phyloP scores from a whole-genome alignment of 2,329 filamentous ascomycete species.

The Chaetomiaceae sp. region DNA sequence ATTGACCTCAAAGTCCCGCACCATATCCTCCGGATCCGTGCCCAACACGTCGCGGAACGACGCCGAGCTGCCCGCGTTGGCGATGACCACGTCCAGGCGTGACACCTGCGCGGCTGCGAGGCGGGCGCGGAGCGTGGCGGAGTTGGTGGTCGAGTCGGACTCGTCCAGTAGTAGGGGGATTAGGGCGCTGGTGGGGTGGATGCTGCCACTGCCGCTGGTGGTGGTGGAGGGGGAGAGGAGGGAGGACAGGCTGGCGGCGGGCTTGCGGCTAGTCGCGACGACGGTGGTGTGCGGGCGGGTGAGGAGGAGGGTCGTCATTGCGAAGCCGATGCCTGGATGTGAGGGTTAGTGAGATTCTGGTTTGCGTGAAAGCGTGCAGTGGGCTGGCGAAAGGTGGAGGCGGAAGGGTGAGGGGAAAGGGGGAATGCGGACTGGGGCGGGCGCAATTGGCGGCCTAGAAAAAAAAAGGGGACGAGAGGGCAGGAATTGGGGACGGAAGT shows the following conservation, averaged over 20 bases:
- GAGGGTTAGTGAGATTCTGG: not conserved
- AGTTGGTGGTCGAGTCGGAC: conserved; percentile 6
- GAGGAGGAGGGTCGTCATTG: conserved; percentile 19
- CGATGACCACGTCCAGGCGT: conserved; percentile 24
- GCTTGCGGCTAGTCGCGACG: conserved; percentile 24
- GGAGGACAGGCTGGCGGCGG: conserved; percentile 10
- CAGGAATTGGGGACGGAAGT: too few relatives aligned
- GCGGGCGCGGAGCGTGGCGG: conserved; percentile 10
- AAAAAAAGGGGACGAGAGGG: too few relatives aligned
- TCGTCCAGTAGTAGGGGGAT: conserved; percentile 23
- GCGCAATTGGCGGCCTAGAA: too few relatives aligned
- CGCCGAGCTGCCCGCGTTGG: conserved; percentile 25
- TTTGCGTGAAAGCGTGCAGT: too few relatives aligned
- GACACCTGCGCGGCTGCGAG: conserved; percentile 14
- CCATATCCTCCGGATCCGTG: conserved; percentile 17
- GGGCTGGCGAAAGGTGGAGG: too few relatives aligned
- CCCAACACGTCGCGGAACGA: conserved; percentile 18
- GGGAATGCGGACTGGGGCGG: too few relatives aligned
- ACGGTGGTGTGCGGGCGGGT: conserved; percentile 24
- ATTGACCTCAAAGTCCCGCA: conserved; percentile 23
- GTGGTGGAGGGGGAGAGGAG: conserved; percentile 63
- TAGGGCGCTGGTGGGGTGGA: conserved; percentile 14
- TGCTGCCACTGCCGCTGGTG: conserved; percentile 39
- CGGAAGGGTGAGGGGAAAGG: too few relatives aligned
- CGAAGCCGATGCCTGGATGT: conserved; percentile 23